Percentiles rank a stretch among this genome's conserved stretches.
Conservation (phyloP, 257 asterid species). For the Ligustrum vulgare region DNA sequence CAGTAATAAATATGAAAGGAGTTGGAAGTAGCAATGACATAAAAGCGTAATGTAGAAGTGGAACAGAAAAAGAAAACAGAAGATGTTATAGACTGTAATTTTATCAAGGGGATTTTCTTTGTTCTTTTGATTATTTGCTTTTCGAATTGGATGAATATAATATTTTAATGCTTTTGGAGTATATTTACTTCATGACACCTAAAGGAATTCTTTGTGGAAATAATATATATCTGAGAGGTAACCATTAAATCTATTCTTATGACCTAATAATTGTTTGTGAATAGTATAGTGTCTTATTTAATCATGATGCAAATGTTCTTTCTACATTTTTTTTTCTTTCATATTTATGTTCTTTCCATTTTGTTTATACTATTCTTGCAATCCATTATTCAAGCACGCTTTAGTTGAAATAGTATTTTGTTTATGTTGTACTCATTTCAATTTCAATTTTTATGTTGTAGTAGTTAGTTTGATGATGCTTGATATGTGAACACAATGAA, state of each 20-base stretch:
- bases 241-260: neutral
- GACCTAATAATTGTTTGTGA: neutral
- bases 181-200: neutral
- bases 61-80: neutral
- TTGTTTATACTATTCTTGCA: conserved; percentile 1
- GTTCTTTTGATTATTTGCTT: neutral
- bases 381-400: no score
- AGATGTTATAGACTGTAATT: neutral
- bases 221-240: neutral
- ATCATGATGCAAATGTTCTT: conserved; percentile 9
- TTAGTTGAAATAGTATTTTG: no score
- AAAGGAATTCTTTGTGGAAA: neutral
- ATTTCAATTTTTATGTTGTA: no score
- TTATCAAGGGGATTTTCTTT: neutral
- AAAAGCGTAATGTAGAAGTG: neutral
- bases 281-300: neutral
- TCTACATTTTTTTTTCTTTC: neutral
- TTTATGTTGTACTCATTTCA: no score
- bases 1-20: neutral
- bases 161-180: neutral
- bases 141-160: neutral
- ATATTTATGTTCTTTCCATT: neutral
- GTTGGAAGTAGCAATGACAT: neutral
- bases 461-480: no score
- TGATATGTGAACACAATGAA: no score